A percentile compares a stretch with the other conserved stretches of the same genome.
Evolutionary conservation across 1,139 yeast species (phyloP).

Genomic region (Sugiyamaella castrensis): DNA sequence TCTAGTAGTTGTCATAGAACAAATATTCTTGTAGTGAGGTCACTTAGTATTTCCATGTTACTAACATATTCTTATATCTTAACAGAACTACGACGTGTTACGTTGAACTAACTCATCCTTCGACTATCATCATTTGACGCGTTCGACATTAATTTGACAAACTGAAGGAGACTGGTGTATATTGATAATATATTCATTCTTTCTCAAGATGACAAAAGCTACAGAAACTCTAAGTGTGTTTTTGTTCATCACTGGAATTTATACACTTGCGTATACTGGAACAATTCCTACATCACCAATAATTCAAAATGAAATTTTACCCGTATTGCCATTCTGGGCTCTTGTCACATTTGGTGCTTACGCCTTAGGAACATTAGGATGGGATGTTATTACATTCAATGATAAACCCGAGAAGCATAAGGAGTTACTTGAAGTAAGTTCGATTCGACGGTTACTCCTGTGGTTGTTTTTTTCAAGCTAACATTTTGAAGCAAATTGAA

Average conservation of each 20-base stretch:
- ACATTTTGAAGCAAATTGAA: constrained; percentile 48
- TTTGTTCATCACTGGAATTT: constrained; percentile 47
- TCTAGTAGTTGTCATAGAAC: too few relatives aligned
- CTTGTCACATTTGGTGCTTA: constrained; percentile 69
- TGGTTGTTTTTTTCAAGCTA: background rate
- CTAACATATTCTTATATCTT: too few relatives aligned
- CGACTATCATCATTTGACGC: too few relatives aligned
- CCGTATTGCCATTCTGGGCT: constrained; percentile 70
- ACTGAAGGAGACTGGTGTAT: too few relatives aligned
- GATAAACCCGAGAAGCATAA: constrained; percentile 69
- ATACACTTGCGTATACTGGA: constrained; percentile 53
- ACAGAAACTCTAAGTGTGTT: constrained; percentile 56
- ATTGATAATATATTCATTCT: too few relatives aligned
- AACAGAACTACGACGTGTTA: too few relatives aligned
- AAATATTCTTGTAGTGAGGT: too few relatives aligned
- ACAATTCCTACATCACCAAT: constrained; percentile 54
- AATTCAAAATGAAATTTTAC: constrained; percentile 56
- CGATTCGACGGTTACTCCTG: background rate
- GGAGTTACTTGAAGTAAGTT: constrained; percentile 49
- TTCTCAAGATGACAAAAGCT: constrained; percentile 63
- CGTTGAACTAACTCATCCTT: too few relatives aligned
- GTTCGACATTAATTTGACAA: too few relatives aligned
- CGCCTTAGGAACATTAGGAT: constrained; percentile 68
- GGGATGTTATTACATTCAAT: constrained; percentile 67
- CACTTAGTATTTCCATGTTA: too few relatives aligned